These are phyloP conservation scores for Zostera marina DNA, from an alignment of 116 monocot species.

Conservation along the genomic window DNA sequence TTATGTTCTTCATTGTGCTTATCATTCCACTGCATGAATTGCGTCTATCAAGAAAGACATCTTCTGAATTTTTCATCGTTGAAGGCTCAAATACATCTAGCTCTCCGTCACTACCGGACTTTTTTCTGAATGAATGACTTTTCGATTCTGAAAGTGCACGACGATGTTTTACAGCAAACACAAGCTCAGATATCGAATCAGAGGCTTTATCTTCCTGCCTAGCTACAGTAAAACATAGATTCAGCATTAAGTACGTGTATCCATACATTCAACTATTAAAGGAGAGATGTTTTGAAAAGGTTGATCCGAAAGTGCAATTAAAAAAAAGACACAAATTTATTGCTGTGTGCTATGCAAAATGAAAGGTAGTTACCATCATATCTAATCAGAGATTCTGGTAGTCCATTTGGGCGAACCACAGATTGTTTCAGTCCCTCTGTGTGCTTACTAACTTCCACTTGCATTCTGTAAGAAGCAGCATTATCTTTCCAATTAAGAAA, in stretches of 20 bases:
- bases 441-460: constrained; percentile 90
- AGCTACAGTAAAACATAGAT: constrained; percentile 24
- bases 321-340: too few species aligned
- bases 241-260: neutral
- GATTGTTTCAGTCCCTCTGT: constrained; percentile 87
- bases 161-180: constrained; percentile 64
- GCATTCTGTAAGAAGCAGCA: constrained; percentile 48
- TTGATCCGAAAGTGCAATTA: too few species aligned
- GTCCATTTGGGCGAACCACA: constrained; percentile 79
- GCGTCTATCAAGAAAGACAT: constrained; percentile 24
- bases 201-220: constrained; percentile 79
- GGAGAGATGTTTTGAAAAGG: too few species aligned
- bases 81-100: constrained; percentile 6
- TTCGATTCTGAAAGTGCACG: constrained; percentile 42
- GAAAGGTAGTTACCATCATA: constrained; percentile 52
- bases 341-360: too few species aligned
- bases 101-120: constrained; percentile 36
- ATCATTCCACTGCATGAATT: constrained; percentile 45
- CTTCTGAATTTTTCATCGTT: constrained; percentile 53
- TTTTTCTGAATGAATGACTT: constrained; percentile 36
- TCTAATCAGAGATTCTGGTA: constrained; percentile 84
- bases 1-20: constrained; percentile 66
- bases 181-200: constrained; percentile 67
- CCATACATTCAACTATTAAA: too few species aligned
- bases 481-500: neutral